Base-by-base conservation (phyloP, 1,284 basidiomycete genomes). In the Austroboletus sp. region DNA sequence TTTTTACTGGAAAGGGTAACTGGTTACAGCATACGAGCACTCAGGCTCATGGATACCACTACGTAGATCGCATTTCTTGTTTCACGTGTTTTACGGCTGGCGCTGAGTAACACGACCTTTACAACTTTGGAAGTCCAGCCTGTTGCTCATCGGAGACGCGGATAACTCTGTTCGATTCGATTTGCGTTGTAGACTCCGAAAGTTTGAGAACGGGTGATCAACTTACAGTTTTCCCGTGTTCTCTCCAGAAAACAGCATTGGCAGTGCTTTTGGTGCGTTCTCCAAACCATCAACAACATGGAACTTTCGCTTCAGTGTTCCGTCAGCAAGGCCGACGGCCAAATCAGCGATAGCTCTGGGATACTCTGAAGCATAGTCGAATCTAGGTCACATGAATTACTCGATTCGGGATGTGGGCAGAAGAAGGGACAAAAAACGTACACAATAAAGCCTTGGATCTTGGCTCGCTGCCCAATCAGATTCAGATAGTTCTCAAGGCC, bases 391-490 rank as follows among this genome's bases (percentile, higher is more conserved):
- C 15, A 32, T 46, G 33, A 53, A 47, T 26, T 6, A 9, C 12
- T 30, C 27, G n/a, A 25, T 15, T 32, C 19, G 29, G 13, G 10
- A 4, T 1, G 25, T 36, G 42, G 12, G 35, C 13, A 44, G 4
- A 4, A 6, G 21, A 21, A 21, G 21, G 5, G 27, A 15, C 15
- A 23, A 49, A 16, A n/a, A 12, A 58, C 78, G 39, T 60, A 85
- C 81, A 90, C 77, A 56, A 94, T 76, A 68, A 95, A 95, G 6
- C 91, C 92, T 64, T 88, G 70, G 2, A 94, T 78, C 34, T 71
- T 82, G 13, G 84, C 88, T 35, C 89, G 76, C 65, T 85, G 82
- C 0, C 76, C 64, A 58, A 95, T 90, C 45, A 95, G 70, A 52
- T 73, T 76, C 27, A 72, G 53, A 56, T 87, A 87, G 34, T 72